These are phyloP conservation scores for Aspergillus viridinutans DNA, from an alignment of 2,329 filamentous ascomycete species.

Conservation along the genomic window DNA sequence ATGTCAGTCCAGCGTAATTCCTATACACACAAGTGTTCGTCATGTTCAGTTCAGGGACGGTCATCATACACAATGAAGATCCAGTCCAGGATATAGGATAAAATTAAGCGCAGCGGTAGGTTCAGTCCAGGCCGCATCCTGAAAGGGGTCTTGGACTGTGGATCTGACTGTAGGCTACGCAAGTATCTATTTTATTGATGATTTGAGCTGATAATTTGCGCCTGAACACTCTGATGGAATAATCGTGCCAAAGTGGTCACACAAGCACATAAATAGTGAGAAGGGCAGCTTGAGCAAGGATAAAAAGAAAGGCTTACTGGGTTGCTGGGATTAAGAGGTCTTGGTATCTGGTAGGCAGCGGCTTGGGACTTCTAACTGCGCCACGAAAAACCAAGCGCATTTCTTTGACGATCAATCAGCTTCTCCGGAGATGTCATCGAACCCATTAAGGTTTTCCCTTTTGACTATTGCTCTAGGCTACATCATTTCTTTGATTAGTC, in stretches of 20 bases:
- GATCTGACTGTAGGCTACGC: background rate
- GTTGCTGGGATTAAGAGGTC: background rate
- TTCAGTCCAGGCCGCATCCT: slow-evolving; percentile 6
- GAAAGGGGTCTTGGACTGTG: background rate
- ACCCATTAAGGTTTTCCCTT: background rate
- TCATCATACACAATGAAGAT: slow-evolving; percentile 52
- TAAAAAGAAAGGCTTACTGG: background rate
- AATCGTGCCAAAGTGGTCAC: background rate
- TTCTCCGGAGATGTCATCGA: background rate
- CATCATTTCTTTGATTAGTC: background rate
- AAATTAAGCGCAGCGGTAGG: slow-evolving; percentile 50
- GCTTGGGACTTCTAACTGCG: background rate
- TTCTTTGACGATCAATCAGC: background rate
- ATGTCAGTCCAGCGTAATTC: slow-evolving; percentile 4
- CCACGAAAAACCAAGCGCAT: background rate
- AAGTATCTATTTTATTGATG: background rate
- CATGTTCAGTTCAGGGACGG: background rate
- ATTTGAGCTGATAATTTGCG: background rate
- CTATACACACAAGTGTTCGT: background rate
- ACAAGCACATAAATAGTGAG: background rate
- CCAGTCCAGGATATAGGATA: slow-evolving; percentile 74
- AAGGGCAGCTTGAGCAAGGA: background rate
- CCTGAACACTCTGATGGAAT: background rate
- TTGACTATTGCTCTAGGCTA: background rate
- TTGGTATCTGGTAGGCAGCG: background rate